Percentiles rank a stretch among this genome's conserved stretches.
Evolutionary conservation across 352 stramenopile species (phyloP).

Genomic region (Phytophthora pisi): DNA sequence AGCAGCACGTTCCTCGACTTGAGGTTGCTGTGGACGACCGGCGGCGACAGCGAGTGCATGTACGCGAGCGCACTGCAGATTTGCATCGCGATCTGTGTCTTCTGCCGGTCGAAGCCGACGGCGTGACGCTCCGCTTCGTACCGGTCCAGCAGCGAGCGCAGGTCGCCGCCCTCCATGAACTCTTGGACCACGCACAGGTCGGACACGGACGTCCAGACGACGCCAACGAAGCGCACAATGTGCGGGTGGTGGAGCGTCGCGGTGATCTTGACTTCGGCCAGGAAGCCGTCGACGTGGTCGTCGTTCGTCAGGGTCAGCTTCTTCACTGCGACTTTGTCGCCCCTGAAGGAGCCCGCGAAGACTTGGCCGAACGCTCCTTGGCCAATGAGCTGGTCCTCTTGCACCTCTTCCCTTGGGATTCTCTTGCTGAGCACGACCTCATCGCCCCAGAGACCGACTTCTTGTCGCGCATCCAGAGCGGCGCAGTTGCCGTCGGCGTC

Average conservation of each 20-base stretch:
- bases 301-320: constrained; percentile 25
- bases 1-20: constrained; percentile 41
- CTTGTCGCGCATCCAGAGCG: constrained; percentile 6
- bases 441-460: constrained; percentile 22
- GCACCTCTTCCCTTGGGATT: constrained; percentile 43
- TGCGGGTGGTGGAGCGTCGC: constrained; percentile 48
- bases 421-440: constrained; percentile 18
- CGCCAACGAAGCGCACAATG: constrained; percentile 58
- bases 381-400: constrained; percentile 30
- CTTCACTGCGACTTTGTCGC: constrained; percentile 49
- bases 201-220: constrained; percentile 45
- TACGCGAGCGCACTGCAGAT: constrained; percentile 39
- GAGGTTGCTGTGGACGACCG: constrained; percentile 39
- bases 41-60: constrained; percentile 35
- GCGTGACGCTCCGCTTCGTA: constrained; percentile 18
- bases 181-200: constrained; percentile 49
- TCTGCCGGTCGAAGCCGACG: constrained; percentile 42
- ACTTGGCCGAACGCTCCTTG: constrained; percentile 45
- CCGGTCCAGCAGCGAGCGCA: constrained; percentile 36
- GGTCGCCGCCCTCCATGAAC: constrained; percentile 44
- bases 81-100: constrained; percentile 42
- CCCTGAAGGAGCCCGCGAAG: constrained; percentile 38
- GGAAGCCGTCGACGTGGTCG: constrained; percentile 40
- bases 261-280: constrained; percentile 50
- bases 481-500: constrained; percentile 10